A percentile compares a stretch with the other conserved stretches of the same genome.
These are phyloP conservation scores for Ottelia alismoides DNA, from an alignment of 106 monocot species.

Conservation along the genomic window DNA sequence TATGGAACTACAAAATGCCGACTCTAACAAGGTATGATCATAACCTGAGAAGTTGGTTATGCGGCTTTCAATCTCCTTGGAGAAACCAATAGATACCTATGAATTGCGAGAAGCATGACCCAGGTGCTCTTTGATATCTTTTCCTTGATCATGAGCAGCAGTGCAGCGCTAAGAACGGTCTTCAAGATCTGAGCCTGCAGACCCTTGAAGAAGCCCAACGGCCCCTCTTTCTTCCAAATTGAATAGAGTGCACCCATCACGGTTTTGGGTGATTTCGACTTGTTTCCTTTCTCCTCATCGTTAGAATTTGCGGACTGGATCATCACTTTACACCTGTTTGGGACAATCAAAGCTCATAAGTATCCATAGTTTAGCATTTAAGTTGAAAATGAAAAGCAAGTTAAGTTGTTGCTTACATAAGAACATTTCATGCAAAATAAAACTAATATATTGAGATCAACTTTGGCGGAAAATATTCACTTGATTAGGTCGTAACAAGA, in stretches of 20 bases:
- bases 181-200: constrained; percentile 92
- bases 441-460: too few species aligned
- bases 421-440: too few species aligned
- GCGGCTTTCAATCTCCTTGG: constrained; percentile 35
- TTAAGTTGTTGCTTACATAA: too few species aligned
- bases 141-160: constrained; percentile 97
- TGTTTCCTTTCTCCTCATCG: constrained; percentile 11
- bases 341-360: too few species aligned
- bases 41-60: too few species aligned
- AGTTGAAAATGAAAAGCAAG: too few species aligned
- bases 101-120: constrained; percentile 71
- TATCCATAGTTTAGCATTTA: too few species aligned
- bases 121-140: constrained; percentile 77
- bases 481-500: too few species aligned
- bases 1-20: too few species aligned
- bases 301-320: constrained; percentile 53
- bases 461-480: too few species aligned
- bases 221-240: constrained; percentile 75
- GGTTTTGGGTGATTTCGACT: constrained; percentile 42
- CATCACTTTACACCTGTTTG: constrained; percentile 95
- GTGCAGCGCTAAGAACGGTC: constrained; percentile 84
- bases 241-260: constrained; percentile 35
- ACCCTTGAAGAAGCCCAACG: constrained; percentile 86
- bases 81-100: constrained; percentile 39
- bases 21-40: too few species aligned